Base-by-base conservation (phyloP, 2,329 filamentous ascomycete genomes). In the Fusarium mangiferae region DNA sequence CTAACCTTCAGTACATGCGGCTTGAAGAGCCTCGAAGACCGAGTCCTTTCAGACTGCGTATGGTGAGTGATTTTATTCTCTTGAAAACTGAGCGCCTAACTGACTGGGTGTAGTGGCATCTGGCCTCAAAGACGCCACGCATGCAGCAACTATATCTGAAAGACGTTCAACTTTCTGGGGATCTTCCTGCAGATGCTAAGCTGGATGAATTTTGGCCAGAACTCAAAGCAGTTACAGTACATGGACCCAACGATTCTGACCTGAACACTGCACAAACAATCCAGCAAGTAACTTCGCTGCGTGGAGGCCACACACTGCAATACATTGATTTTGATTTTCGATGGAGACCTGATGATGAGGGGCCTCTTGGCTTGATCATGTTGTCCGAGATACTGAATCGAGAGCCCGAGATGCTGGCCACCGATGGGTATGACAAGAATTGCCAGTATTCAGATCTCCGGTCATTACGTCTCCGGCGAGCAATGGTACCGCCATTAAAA, bases 131-230 rank as follows among this genome's bases (percentile, higher is more conserved):
- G 44, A 78, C 77, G n/a, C 81, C 79, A 17, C 70, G 66, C 2
- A 45, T 83, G 18, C 77, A 83, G 57, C 81, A 83, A 54, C 69
- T 83, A 6, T 80, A 75, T 71, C 64, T 83, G 38, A 74, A 75
- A 28, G 78, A 79, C 14, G 70, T 80, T 5, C 73, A 77, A 13
- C 67, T 81, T 15, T 70, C 60, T 36, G 58, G 48, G 4, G 62
- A 62, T 18, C 46, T 71, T 5, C 51, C 56, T 7, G 42, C 51
- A 35, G 58, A 75, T 7, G 48, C 58, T 9, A 35, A 63, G 26
- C 74, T 78, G 57, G 62, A 77, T 36, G 46, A 56, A 11, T 44
- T 79, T 20, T 84, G 82, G 82, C 62, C 63, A 24, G 66, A 77
- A 17, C 77, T 84, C 39, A 79, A 79, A 55, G 79, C 72, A 4